Base-by-base conservation (phyloP, 129 eudicot genomes). In the Escallonia herrerae region DNA sequence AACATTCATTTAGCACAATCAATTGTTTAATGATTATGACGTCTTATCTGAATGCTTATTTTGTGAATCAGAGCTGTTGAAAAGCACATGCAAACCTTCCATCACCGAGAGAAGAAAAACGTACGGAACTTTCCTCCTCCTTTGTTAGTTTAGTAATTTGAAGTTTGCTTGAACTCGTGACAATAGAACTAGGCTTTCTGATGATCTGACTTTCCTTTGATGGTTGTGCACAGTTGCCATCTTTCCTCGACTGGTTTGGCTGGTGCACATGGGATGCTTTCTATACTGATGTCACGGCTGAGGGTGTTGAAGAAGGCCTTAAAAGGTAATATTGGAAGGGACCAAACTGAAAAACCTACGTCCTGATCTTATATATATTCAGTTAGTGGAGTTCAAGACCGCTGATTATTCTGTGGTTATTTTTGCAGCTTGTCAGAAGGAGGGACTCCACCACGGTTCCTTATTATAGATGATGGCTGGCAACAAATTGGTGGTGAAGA, bases 261-360 rank as follows among this genome's bases (percentile, higher is more conserved):
- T 91, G 98, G 98, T 91, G 98, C 80, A 91, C 98, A 4, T 88
- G 96, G 96, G 98, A 91, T 77, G 98, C 98, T 74, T 91, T 91
- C 70, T 91, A 91, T 83, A 91, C 98, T 4, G 91, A 91, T 68
- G 98, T 91, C 75, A 88, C 96, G 3, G 96, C 96, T 13, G 91
- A 88, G 66, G 96, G 96, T 15, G 91, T 88, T 56, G 85, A 91
- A 60, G 83, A 91, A 70, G 98, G 98, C 57, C 89, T 91, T 48
- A 81, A 79, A 73, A 91, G 95, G 97, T 85, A 58, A 64, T 14
- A 40, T 3, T 4, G 11, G 7, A 0, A 51, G 15, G 8, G 13
- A 13, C 8, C 11, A 13, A 14, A 51, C 6, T n/a, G 11, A 51
- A 37, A 42, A 40, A 37, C 43, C 13, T 5, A 13, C n/a, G 5